Conservation (phyloP, 371 early-diverging fungal genomes). For the Haplosporangium sp. region DNA sequence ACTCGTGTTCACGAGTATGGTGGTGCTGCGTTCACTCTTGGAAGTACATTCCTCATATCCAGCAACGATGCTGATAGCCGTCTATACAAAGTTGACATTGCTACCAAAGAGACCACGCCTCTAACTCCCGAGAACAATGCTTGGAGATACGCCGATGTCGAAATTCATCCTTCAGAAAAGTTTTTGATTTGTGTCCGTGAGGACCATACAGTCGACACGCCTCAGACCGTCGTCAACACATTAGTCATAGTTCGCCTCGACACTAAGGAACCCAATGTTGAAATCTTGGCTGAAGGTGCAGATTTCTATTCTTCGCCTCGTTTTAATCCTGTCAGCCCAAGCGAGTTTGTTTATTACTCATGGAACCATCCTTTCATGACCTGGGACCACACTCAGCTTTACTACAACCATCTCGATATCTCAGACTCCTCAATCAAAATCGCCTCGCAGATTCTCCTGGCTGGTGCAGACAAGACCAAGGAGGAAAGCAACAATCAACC, state of each 20-base stretch:
- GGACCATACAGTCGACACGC: conserved; percentile 71
- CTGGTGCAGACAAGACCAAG: conserved; percentile 57
- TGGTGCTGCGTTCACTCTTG: conserved; percentile 71
- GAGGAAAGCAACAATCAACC: conserved; percentile 64
- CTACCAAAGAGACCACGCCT: conserved; percentile 49
- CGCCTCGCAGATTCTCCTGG: conserved; percentile 47
- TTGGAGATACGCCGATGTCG: conserved; percentile 73
- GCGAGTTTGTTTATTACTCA: conserved; percentile 68
- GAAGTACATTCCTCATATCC: conserved; percentile 69
- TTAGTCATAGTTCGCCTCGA: conserved; percentile 68
- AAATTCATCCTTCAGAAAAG: conserved; percentile 62
- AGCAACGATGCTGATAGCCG: conserved; percentile 69
- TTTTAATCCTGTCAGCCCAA: conserved; percentile 55
- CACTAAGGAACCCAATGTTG: conserved; percentile 50
- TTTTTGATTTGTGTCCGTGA: conserved; percentile 76
- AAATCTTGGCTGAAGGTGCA: conserved; percentile 64
- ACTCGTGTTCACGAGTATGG: conserved; percentile 85
- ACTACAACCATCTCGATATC: conserved; percentile 57
- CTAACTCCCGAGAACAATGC: conserved; percentile 60
- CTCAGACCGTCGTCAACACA: conserved; percentile 69
- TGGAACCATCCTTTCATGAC: conserved; percentile 86
- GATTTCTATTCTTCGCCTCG: conserved; percentile 79
- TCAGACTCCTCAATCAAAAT: conserved; percentile 31
- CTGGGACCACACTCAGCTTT: conserved; percentile 79
- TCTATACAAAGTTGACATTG: conserved; percentile 64